Base-by-base conservation (phyloP, 139 green algal species). In the Chlamydomonas eustigma region DNA sequence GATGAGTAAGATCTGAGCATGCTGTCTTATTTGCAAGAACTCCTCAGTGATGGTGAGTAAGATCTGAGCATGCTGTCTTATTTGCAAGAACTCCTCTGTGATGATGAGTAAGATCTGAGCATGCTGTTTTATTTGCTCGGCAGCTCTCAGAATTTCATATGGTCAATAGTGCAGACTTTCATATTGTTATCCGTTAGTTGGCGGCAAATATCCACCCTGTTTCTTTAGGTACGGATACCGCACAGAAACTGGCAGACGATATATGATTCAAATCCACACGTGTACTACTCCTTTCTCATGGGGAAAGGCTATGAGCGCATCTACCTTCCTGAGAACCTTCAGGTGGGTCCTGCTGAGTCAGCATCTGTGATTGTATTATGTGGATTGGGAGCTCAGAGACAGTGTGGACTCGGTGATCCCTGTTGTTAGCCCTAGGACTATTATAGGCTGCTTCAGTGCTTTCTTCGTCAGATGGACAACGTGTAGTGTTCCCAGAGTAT, bases 301-400 rank as follows among this genome's bases (percentile, higher is more conserved):
- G 81, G 64, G 0, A 22, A 4, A 3, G 85, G 85, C 18, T 87
- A 89, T 70, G 79, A 87, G 39, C 70, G 77, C 39, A 32, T 76
- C 51, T 39, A 73, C 38, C 35, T 85, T 50, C 22, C 68, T 2
- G 39, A 85, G n/a, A 66, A 65, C 34, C 37, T 63, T 6, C 66
- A 28, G 24, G 58, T 70, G 6, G 58, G 58, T 34, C 58, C n/a
- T n/a, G n/a, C n/a, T n/a, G n/a, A n/a, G n/a, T n/a, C n/a, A n/a
- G n/a, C n/a, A n/a, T n/a, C n/a, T n/a, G n/a, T n/a, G n/a, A n/a
- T n/a, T n/a, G n/a, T n/a, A n/a, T n/a, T n/a, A n/a, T n/a, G n/a
- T n/a, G n/a, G n/a, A n/a, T n/a, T n/a, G n/a, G n/a, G n/a, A n/a
- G n/a, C n/a, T n/a, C n/a, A n/a, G n/a, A n/a, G n/a, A n/a, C n/a